Evolutionary conservation across 768 basidiomycete species (phyloP), one percentile per base, ranked within the genome.

Genomic region (Tulasnella sp.): DNA sequence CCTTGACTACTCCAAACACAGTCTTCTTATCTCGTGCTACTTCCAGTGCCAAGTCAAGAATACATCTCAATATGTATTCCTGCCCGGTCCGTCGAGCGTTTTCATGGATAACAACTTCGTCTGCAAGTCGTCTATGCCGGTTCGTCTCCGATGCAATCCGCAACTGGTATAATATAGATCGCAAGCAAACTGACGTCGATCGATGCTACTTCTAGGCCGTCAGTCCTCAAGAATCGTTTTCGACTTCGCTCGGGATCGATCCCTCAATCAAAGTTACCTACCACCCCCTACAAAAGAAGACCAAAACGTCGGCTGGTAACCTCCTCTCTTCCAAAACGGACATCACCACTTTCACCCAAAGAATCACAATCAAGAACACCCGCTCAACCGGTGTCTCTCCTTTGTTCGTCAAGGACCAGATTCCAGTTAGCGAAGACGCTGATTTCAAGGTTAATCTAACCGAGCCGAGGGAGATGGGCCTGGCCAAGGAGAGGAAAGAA

Each of bases 401-500:
- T 31, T 39, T 78, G 9, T 39, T 67, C 17, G 25, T 77, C 37
- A 67, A 72, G 70, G 78, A 77, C 25, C 78, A 76, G 71, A 72
- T 78, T 25, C 78, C 78, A 7, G 58, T 67, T n/a, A 78, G 82
- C 9, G 39, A 79, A 1, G 80, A 84, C 71, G 77, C 80, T n/a
- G 78, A 79, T 6, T 76, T 84, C 64, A 81, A 82, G 73, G 79
- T 83, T 37, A 25, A 77, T 0, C 42, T 82, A 49, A 79, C 80
- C 74, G 81, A 83, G 34, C 83, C 83, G 17, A 64, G 82, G 40
- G 81, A 79, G 14, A 38, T 69, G 67, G 75, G 67, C 29, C n/a
- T 19, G 29, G 36, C 64, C 4, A 76, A 76, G 38, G 74, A 75
- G 37, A 64, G 74, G 22, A 75, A 37, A 89, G 81, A 86, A 84